Base-by-base conservation (phyloP, 306 rosid genomes). In the Arachis hypogaea region DNA sequence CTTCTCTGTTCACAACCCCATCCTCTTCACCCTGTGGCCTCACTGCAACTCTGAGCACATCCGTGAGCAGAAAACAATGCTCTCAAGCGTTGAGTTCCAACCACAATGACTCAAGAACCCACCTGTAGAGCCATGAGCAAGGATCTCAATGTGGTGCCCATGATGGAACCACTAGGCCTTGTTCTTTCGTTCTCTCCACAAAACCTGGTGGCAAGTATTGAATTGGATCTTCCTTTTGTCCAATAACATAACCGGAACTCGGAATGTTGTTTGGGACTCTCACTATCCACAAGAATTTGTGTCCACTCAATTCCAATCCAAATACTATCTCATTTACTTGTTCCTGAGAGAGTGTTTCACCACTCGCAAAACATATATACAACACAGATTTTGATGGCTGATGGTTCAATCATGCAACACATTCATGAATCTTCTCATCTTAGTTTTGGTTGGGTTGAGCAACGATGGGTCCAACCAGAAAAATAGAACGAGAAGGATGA, bases 321-420 rank as follows among this genome's bases (percentile, higher is more conserved):
- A 41, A 41, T 3, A 82, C 82, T 47, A 83, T 8, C 61, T 83
- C 84, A 2, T 45, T 38, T 3, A 76, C 45, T 42, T 83, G 84
- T 0, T 76, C 77, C 41, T 44, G 45, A 28, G 82, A 76, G 1
- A 79, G 66, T 16, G 82, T 76, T n/a, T 82, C 86, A 44, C 74
- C 86, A 67, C 86, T 83, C 3, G 82, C 82, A 28, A 79, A 83
- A 9, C 74, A 66, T 7, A 84, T 68, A 59, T 6, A 83, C 22
- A 82, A 8, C 0, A 78, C 76, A 30, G 83, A 78, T 9, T 59
- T 76, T 3, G 4, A 67, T 11, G 58, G 64, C 1, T 82, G 78
- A 54, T 59, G 69, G 0, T 75, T 72, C 62, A 82, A 51, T 81
- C 86, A 82, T 50, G 2, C 36, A 8, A 74, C 12, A 33, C 80